A percentile compares a stretch with the other conserved stretches of the same genome.
phyloP scores from a whole-genome alignment of 495 filamentous ascomycete genomes.

The Elaphomyces granulatus region DNA sequence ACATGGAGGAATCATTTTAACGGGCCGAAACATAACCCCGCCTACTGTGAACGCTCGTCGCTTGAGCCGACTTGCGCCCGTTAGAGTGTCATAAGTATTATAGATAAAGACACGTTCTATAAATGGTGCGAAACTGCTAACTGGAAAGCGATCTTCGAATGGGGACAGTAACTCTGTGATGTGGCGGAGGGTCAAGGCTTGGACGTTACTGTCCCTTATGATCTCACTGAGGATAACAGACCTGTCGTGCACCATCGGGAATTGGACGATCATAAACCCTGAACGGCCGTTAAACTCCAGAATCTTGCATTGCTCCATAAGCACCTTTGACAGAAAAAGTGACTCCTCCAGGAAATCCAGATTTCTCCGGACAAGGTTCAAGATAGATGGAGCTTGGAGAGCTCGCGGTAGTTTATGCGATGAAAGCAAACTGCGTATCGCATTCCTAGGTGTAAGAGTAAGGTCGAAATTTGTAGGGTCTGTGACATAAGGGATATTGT shows the following conservation, averaged over 20 bases:
- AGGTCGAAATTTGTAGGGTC: slow-evolving; percentile 75
- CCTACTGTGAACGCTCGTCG: slow-evolving; percentile 36
- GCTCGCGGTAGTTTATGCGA: slow-evolving; percentile 50
- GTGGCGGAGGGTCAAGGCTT: slow-evolving; percentile 23
- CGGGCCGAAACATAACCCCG: slow-evolving; percentile 39
- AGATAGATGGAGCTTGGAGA: slow-evolving; percentile 47
- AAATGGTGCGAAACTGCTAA: slow-evolving; percentile 21
- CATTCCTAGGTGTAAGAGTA: slow-evolving; percentile 65
- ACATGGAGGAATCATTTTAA: slow-evolving; percentile 7
- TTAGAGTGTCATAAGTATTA: slow-evolving; percentile 2
- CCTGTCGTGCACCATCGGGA: slow-evolving; percentile 12
- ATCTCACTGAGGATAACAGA: background rate
- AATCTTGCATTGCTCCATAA: slow-evolving; percentile 25
- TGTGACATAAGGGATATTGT: slow-evolving; percentile 57
- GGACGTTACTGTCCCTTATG: slow-evolving; percentile 13
- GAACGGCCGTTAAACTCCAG: slow-evolving; percentile 22
- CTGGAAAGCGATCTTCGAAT: slow-evolving; percentile 22
- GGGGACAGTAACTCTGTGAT: slow-evolving; percentile 34
- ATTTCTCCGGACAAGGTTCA: slow-evolving; percentile 35
- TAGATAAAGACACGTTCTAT: slow-evolving; percentile 14
- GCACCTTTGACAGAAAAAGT: slow-evolving; percentile 20
- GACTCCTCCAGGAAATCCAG: slow-evolving; percentile 14
- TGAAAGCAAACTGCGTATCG: slow-evolving; percentile 52
- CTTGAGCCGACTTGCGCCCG: slow-evolving; percentile 19
- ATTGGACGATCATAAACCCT: slow-evolving; percentile 26